Evolutionary conservation across 192 early-diverging fungal species (phyloP).

Genomic region (Linnemannia exigua): DNA sequence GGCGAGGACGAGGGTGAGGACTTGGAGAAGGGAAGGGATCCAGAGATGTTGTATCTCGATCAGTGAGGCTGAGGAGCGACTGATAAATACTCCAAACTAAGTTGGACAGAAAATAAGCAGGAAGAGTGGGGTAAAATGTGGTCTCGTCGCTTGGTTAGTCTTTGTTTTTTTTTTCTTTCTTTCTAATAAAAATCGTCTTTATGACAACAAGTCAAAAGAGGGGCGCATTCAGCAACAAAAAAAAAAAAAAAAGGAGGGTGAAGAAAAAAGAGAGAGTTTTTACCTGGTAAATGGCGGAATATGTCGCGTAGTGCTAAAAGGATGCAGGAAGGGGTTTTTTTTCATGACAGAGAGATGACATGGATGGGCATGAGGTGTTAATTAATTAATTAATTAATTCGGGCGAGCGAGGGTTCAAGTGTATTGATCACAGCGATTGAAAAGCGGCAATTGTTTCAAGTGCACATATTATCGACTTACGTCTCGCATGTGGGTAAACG

Average conservation of each 20-base stretch:
- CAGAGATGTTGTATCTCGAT: slow-evolving; percentile 48
- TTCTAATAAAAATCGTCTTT: too few species aligned
- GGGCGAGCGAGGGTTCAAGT: too few species aligned
- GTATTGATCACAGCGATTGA: too few species aligned
- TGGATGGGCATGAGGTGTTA: too few species aligned
- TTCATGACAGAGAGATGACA: too few species aligned
- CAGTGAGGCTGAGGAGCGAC: slow-evolving; percentile 50
- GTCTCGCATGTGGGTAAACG: slow-evolving; percentile 56
- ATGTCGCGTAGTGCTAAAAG: slow-evolving; percentile 58
- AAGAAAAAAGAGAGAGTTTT: neutral
- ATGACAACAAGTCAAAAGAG: too few species aligned
- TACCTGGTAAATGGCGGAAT: slow-evolving; percentile 61
- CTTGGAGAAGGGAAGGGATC: slow-evolving; percentile 55
- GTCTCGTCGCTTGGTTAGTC: neutral
- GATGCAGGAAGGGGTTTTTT: neutral
- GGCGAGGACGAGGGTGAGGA: slow-evolving; percentile 34
- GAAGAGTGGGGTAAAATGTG: neutral
- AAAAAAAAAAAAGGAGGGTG: too few species aligned
- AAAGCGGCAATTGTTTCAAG: neutral
- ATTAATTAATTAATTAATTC: too few species aligned
- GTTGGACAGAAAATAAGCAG: neutral
- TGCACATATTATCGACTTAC: slow-evolving; percentile 16
- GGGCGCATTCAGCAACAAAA: neutral
- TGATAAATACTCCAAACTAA: slow-evolving; percentile 59
- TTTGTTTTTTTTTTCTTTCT: neutral